Percentiles rank a stretch among this genome's conserved stretches.
Conservation (phyloP, 2,329 filamentous ascomycete species). For the Xylaria sp. region DNA sequence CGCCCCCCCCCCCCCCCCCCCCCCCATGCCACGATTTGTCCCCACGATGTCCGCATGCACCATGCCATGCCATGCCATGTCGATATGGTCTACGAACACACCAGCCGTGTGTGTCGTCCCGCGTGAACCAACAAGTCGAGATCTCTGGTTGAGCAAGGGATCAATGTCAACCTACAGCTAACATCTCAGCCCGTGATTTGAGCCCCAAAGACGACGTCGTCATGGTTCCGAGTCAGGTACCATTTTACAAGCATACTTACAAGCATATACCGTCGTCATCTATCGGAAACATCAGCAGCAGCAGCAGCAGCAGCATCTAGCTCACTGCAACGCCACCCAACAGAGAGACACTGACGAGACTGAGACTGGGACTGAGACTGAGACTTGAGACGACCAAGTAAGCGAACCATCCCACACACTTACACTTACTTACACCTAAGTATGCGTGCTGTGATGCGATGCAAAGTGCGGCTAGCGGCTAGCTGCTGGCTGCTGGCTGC, state of each 20-base stretch:
- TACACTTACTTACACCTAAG: background rate
- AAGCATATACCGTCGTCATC: background rate
- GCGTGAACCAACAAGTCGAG: constrained; percentile 1
- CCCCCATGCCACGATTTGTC: background rate
- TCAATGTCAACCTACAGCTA: constrained; percentile 3
- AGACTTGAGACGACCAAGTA: background rate
- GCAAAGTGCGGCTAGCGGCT: constrained; percentile 21
- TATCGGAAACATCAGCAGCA: constrained; percentile 12
- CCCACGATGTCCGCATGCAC: background rate
- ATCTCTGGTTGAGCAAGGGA: constrained; percentile 12
- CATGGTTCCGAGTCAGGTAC: constrained; percentile 7
- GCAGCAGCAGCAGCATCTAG: too few species aligned
- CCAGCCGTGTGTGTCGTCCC: constrained; percentile 15
- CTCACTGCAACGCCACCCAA: background rate
- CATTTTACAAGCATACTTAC: background rate
- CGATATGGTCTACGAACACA: constrained; percentile 1
- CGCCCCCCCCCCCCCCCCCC: background rate
- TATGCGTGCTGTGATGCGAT: constrained; percentile 8
- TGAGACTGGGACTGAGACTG: background rate
- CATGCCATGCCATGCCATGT: background rate
- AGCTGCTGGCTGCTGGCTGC: background rate
- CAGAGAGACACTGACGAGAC: background rate
- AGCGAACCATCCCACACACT: background rate
- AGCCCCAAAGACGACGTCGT: constrained; percentile 5
- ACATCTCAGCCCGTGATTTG: constrained; percentile 8